Percentiles rank a stretch among this genome's conserved stretches.
Evolutionary conservation across 441 rosid species (phyloP).

Genomic region (Dalechampia spathulata): DNA sequence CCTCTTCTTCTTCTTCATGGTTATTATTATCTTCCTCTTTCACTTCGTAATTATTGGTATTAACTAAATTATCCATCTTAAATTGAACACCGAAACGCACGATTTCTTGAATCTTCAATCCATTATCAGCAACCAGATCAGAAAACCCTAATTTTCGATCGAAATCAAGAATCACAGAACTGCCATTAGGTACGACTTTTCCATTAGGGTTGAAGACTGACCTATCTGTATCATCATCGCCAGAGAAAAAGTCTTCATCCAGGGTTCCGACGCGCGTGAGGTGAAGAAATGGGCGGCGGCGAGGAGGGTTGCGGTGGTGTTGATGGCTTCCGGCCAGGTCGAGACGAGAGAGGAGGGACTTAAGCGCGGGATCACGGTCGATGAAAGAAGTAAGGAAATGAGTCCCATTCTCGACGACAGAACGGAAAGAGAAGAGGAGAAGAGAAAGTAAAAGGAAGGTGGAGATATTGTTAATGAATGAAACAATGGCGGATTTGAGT

Average conservation of each 20-base stretch:
- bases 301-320: no score
- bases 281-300: conserved; percentile 69
- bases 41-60: not conserved
- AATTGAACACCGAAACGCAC: conserved; percentile 53
- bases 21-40: no score
- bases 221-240: conserved; percentile 47
- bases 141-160: conserved; percentile 52
- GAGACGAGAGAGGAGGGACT: conserved; percentile 75
- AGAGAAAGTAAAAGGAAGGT: conserved; percentile 58
- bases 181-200: conserved; percentile 42
- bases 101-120: conserved; percentile 44
- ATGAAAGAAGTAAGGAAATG: conserved; percentile 57
- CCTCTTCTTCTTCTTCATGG: conserved; percentile 9
- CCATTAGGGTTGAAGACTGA: conserved; percentile 30
- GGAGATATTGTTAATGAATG: conserved; percentile 48
- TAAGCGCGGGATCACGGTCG: conserved; percentile 77
- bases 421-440: conserved; percentile 75
- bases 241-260: conserved; percentile 80
- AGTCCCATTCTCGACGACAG: conserved; percentile 65
- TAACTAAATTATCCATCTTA: conserved; percentile 19
- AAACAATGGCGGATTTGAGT: conserved; percentile 38
- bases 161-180: conserved; percentile 42
- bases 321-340: conserved; percentile 38
- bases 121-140: conserved; percentile 43
- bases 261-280: conserved; percentile 78